Evolutionary conservation across 192 early-diverging fungal species (phyloP), one percentile per base, ranked within the genome.

Genomic region (Backusella luteola): DNA sequence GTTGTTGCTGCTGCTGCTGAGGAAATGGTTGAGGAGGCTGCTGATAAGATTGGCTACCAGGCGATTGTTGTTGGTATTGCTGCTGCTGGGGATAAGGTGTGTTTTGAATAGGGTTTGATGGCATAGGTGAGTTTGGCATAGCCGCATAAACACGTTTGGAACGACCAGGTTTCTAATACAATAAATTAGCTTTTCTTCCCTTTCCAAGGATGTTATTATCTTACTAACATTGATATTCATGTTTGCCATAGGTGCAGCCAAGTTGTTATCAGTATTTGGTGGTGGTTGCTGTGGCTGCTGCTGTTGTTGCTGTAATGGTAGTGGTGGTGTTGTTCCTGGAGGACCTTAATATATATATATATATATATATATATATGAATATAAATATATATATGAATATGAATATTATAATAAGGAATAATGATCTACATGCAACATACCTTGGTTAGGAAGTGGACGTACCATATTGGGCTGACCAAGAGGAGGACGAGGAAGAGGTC

Each of bases 141-240:
- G 68, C n/a, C 26, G 73, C 73, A 74, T 75, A 75, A 34, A 75
- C 74, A 32, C 74, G 74, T 29, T 75, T 75, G 6, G 35, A 66
- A 6, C 74, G 74, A 19, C 74, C 74, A 67, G 74, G 74, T 69
- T 69, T 69, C 68, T 69, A 36, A 63, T 63, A 63, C 12, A 11
- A 63, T 4, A 26, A 14, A 12, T 63, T 63, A 63, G 56, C 26
- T 11, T 53, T 63, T 3, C 23, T 69, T 2, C n/a, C n/a, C n/a
- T 69, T 23, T 2, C 6, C 12, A 69, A 4, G 11, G 7, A 41
- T 36, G n/a, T 0, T 12, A 15, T 6, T 41, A 69, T 41, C 1
- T 41, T 21, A 69, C 34, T 41, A 23, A 69, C 34, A 21, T 21
- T 38, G 21, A 69, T 69, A 69, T 69, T 36, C 68, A 39, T 69